Evolutionary conservation across 2,329 filamentous ascomycete species (phyloP), one percentile per base, ranked within the genome.

Genomic region (Ilyonectria robusta): DNA sequence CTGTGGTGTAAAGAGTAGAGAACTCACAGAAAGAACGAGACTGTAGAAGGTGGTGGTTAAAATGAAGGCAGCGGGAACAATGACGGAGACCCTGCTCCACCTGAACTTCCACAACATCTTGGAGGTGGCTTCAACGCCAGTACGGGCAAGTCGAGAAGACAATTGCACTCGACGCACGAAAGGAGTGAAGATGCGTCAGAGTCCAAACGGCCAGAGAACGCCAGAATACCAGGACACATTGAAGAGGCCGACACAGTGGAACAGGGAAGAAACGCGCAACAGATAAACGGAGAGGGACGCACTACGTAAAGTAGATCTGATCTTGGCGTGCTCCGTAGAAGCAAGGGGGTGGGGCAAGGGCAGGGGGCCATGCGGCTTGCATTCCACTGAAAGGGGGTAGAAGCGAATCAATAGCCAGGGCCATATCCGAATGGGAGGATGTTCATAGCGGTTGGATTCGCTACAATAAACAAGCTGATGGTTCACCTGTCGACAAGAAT

Each of bases 11-110:
- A 23, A 15, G 53, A 17, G 6, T 26, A 31, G 15, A 42, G 21
- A n/a, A 46, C 58, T 61, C 19, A 61, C 58, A 61, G 33, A 31
- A n/a, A 61, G 10, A 40, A 51, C 4, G n/a, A 53, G n/a, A n/a
- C n/a, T 31, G n/a, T 35, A 13, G 29, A 53, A n/a, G 19, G 35
- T 1, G 19, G 50, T 35, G n/a, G n/a, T 53, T 13, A 42, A 23
- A 26, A 56, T 5, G 9, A 40, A 56, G n/a, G 13, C 53, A 19
- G 15, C 53, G 35, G 29, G 17, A 21, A 35, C 15, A 5, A 53
- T 13, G 10, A 23, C 11, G 6, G 50, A 53, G 31, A 15, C 26
- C 26, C 26, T 26, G 26, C 26, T 11, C 7, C 50, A 21, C 29
- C 50, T 53, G n/a, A 53, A 15, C 31, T 53, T 53, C 31, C 31